Evolutionary conservation across 805 yeast genomes (phyloP).

Genomic region (Kodamaea hsintzibuensis): DNA sequence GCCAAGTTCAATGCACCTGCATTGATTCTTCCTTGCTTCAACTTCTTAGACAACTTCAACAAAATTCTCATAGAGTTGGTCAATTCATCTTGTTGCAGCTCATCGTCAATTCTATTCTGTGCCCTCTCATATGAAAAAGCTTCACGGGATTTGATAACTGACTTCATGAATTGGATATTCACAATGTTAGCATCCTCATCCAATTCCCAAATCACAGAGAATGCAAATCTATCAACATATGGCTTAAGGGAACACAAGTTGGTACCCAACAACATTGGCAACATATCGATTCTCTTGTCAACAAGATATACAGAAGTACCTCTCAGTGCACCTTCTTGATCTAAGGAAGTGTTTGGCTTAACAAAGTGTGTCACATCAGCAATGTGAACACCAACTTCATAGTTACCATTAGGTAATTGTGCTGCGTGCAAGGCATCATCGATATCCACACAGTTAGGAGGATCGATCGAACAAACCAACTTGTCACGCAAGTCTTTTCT

Average conservation of each 20-base stretch:
- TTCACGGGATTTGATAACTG: conserved; percentile 85
- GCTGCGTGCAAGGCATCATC: conserved; percentile 96
- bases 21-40: conserved; percentile 82
- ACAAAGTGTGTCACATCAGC: conserved; percentile 99
- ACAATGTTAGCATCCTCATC: conserved; percentile 85
- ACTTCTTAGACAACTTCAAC: conserved; percentile 72
- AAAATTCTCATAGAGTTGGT: conserved; percentile 88
- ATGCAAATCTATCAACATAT: conserved; percentile 92
- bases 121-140: conserved; percentile 96
- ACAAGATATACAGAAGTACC: conserved; percentile 97
- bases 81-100: conserved; percentile 71
- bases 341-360: conserved; percentile 87
- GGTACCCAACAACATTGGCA: conserved; percentile 93
- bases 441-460: conserved; percentile 97
- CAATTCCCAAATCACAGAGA: conserved; percentile 94
- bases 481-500: conserved; percentile 87
- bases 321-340: conserved; percentile 93
- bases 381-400: conserved; percentile 97
- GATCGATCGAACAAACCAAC: conserved; percentile 93
- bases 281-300: conserved; percentile 98
- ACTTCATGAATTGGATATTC: conserved; percentile 75
- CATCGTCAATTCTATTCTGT: conserved; percentile 86
- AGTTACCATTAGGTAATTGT: conserved; percentile 84
- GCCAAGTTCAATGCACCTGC: conserved; percentile 97
- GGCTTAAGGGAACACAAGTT: conserved; percentile 94